Conservation (phyloP, 495 filamentous ascomycete species). For the Penicillium roqueforti region DNA sequence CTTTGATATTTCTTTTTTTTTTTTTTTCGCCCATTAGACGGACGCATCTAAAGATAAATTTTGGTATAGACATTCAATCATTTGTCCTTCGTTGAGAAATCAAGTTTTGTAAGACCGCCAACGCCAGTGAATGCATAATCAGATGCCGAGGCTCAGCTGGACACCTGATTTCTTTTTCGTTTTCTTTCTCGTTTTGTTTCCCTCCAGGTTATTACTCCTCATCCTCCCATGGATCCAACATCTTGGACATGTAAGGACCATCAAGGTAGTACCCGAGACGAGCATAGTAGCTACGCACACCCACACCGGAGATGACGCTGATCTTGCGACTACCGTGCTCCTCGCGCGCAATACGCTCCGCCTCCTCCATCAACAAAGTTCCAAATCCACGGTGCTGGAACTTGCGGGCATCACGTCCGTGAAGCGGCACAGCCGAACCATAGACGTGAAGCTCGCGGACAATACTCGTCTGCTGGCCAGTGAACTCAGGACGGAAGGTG, state of each 20-base stretch:
- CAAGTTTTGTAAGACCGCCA: conserved; percentile 6
- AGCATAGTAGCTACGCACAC: conserved; percentile 88
- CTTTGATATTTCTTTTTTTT: conserved; percentile 8
- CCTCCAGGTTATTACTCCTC: conserved; percentile 29
- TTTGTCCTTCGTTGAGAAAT: conserved; percentile 17
- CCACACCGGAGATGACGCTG: conserved; percentile 91
- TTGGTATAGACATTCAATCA: conserved; percentile 26
- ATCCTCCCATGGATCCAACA: conserved; percentile 44
- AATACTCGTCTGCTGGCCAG: conserved; percentile 79
- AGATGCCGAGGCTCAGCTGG: neutral
- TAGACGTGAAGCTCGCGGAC: conserved; percentile 96
- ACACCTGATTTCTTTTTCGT: neutral
- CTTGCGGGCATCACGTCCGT: conserved; percentile 87
- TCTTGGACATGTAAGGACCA: conserved; percentile 86
- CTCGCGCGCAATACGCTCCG: conserved; percentile 86
- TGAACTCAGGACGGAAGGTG: conserved; percentile 87
- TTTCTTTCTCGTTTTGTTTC: neutral
- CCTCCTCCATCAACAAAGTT: conserved; percentile 95
- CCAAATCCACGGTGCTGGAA: conserved; percentile 99
- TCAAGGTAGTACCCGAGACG: conserved; percentile 90
- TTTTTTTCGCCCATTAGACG: conserved; percentile 2
- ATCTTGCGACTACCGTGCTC: conserved; percentile 94
- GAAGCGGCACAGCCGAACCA: conserved; percentile 89
- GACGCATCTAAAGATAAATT: neutral
- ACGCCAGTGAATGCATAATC: conserved; percentile 15